Base-by-base conservation (phyloP, 768 basidiomycete genomes). In the Saitozyma podzolica region DNA sequence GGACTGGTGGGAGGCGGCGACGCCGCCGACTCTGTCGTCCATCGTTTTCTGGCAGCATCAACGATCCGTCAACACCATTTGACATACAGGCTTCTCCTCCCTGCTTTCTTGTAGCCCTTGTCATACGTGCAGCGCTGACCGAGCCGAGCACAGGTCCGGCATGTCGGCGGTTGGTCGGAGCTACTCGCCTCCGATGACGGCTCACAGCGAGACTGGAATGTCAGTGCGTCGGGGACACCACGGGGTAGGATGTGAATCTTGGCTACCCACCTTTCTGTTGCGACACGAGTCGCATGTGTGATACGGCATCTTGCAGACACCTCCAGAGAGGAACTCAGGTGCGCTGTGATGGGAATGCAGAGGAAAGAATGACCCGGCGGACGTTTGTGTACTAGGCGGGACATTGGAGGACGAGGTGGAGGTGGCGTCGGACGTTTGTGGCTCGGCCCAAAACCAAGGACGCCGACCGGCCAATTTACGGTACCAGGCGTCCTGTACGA, bases 41-140 rank as follows among this genome's bases (percentile, higher is more conserved):
- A 13, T 8, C 40, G 19, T n/a, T 58, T 37, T 1, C 57, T 47
- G 16, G 58, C 17, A 51, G 50, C 50, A 7, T 50, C 52, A 39
- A 9, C 14, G 40, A 41, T 29, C 14, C 11, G 2, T 13, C 9
- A n/a, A 9, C 17, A 13, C 50, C 11, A 10, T 20, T 17, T 16
- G n/a, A 42, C 9, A 52, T 50, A 29, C 19, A 59, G 50, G 58
- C 50, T 50, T 40, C 43, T 6, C 41, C 58, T 14, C 16, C 58
- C 58, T 11, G 58, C 50, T 4, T 50, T 19, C 42, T 45, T 49
- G n/a, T 59, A 59, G 16, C 50, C 58, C 41, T 59, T 49, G 16
- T 59, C 58, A 51, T 51, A 59, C n/a, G 49, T 59, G 40, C 58
- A 59, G 16, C 3, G 17, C 19, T 51, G 50, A 7, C 58, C 58